Base-by-base conservation (phyloP, 768 basidiomycete genomes). In the Chalciporus chontae region DNA sequence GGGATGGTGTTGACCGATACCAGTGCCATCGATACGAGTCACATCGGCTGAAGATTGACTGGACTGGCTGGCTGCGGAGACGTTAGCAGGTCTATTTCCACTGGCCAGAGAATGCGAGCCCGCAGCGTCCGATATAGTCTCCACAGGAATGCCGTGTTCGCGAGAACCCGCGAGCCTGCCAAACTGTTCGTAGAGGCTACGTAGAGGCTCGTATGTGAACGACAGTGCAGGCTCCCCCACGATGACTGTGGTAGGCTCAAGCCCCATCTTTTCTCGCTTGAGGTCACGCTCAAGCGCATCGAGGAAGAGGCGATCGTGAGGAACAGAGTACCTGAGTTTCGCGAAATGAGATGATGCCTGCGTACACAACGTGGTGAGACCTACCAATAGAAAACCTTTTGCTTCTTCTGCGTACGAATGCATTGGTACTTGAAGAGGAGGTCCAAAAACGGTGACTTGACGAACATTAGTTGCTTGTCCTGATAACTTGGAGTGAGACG, bases 321-420 rank as follows among this genome's bases (percentile, higher is more conserved):
- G 94, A 6, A 97, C 94, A 6, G 93, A 94, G 72, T 92, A 96
- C 92, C 91, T 94, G 40, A 4, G 17, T 23, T 11, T 1, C 40
- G 5, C 23, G 44, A 48, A 15, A 54, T 50, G 27, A 44, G 27
- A 45, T 34, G 19, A 45, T 23, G 51, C 26, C 6, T 4, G 5
- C 32, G 21, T 42, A 47, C 14, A 21, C 26, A 45, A n/a, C 49
- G 15, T 37, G 44, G 41, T 34, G 18, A 1, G 21, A 73, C 85
- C 47, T 57, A 90, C 94, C 94, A 97, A 68, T 90, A 96, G 64
- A 96, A 97, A n/a, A 97, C 94, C 68, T 97, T 94, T 73, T 95
- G 94, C 73, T 96, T 97, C 78, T 96, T 97, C 68, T 97, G 94
- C 1, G 94, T 97, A 34, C 94, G 83, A 57, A 97, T 96, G 66